phyloP scores from a whole-genome alignment of 163 green algal species.

The Scenedesmus sp. region DNA sequence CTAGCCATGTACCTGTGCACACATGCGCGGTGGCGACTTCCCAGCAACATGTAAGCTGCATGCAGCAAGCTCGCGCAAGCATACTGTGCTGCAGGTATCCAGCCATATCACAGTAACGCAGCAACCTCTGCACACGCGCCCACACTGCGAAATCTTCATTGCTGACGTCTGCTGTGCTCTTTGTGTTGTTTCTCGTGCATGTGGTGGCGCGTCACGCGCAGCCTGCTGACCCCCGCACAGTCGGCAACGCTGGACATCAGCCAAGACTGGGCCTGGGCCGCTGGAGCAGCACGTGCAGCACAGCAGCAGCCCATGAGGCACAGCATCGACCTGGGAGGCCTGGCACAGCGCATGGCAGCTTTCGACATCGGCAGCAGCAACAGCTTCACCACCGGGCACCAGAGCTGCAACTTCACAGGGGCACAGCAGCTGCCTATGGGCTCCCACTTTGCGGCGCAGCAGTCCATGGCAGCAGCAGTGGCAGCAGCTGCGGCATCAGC shows the following conservation, averaged over 20 bases:
- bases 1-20: background rate
- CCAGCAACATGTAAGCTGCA: too few relatives aligned
- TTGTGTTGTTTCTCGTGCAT: background rate
- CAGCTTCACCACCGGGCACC: background rate
- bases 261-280: slow-evolving; percentile 13
- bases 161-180: background rate
- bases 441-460: slow-evolving; percentile 6
- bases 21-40: too few relatives aligned
- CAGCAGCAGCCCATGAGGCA: slow-evolving; percentile 6
- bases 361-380: slow-evolving; percentile 5
- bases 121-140: too few relatives aligned
- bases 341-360: slow-evolving; percentile 19
- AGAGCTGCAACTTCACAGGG: background rate
- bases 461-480: background rate
- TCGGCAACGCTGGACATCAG: background rate
- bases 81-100: too few relatives aligned
- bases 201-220: background rate
- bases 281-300: background rate
- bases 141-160: background rate
- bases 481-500: background rate
- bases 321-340: slow-evolving; percentile 35
- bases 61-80: too few relatives aligned
- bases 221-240: slow-evolving; percentile 4
- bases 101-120: too few relatives aligned
- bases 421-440: background rate